Base-by-base conservation (phyloP, 805 yeast species). In the Spathaspora boniae region DNA sequence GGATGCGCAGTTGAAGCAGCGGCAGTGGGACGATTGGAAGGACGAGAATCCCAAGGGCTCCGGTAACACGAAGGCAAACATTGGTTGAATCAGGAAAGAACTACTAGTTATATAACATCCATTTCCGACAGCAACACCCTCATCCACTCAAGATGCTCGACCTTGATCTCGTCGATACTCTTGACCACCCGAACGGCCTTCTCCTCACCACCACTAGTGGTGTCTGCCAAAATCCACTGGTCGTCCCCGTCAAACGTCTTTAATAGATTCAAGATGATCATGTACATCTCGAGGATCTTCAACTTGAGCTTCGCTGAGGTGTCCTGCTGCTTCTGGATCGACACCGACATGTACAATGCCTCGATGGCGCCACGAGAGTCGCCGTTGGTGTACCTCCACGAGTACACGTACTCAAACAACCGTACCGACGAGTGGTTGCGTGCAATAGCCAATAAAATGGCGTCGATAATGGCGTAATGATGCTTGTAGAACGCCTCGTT, bases 21-120 rank as follows among this genome's bases (percentile, higher is more conserved):
- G 98, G 38, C 73, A 76, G 27, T 93, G 98, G 98, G 98, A 93
- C 60, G 94, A 85, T 42, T 93, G 91, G 69, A 79, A 80, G 30
- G 98, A 93, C 43, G 76, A 77, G 3, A 79, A 87, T 54, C 83
- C 88, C 0, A 79, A 76, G 50, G 98, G 98, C 6, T 80, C 89
- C 38, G 98, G 98, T 8, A 91, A 91, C 54, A 87, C 89, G 31
- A 77, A 54, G 26, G 65, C 58, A 14, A 67, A 67, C 44, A 45
- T 67, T 16, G 72, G 73, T 8, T 67, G 48, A 19, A 27, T 18
- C 12, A 9, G 11, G 19, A 18, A n/a, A 22, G 11, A 22, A 22
- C 25, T 22, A 11, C 11, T 22, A 22, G 11, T n/a, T 22, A 22
- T 11, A 22, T n/a, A 22, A 22, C 34, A 24, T 36, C 35, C 20